phyloP scores from a whole-genome alignment of 768 basidiomycete species.

The Tricholoma sp. region DNA sequence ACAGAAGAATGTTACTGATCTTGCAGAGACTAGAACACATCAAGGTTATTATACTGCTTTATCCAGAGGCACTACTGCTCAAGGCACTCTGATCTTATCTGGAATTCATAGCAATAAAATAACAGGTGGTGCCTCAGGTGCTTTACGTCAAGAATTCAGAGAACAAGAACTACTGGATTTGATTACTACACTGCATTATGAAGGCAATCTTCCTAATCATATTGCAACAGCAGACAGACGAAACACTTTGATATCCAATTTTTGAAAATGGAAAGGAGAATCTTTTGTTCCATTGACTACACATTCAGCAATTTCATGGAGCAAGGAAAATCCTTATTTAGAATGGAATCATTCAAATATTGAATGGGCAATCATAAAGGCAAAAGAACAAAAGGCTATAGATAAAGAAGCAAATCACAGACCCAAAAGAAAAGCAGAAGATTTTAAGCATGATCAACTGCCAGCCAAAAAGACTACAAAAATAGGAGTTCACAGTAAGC shows the following conservation, averaged over 20 bases:
- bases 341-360: background rate
- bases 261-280: background rate
- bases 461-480: background rate
- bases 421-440: background rate
- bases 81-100: background rate
- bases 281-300: background rate
- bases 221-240: background rate
- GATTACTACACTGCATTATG: background rate
- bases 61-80: background rate
- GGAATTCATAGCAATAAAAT: background rate
- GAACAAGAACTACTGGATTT: background rate
- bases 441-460: background rate
- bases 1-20: background rate
- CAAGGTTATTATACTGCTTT: background rate
- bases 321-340: background rate
- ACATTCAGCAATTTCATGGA: background rate
- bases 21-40: background rate
- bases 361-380: background rate
- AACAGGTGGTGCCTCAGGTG: background rate
- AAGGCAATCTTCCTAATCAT: background rate
- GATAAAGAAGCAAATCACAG: background rate
- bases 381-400: background rate
- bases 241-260: background rate
- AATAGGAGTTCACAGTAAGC: background rate
- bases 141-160: background rate